These are phyloP conservation scores for Pseudogymnoascus sp. DNA, from an alignment of 2,329 filamentous ascomycete genomes.

Conservation along the genomic window DNA sequence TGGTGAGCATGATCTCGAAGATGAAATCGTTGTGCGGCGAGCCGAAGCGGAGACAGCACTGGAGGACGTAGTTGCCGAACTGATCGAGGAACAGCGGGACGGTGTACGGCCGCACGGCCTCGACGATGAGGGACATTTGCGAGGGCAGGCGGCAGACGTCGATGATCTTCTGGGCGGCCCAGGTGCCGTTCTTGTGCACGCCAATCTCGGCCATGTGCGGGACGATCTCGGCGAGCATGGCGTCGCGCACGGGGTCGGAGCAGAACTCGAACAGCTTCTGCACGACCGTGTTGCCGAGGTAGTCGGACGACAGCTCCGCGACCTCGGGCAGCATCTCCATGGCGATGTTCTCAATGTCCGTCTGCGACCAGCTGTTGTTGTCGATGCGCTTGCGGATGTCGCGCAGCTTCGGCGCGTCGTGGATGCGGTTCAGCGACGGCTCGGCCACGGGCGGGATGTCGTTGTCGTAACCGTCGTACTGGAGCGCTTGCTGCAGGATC, in stretches of 20 bases:
- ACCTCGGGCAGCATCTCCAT: constrained; percentile 94
- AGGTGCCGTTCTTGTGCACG: constrained; percentile 98
- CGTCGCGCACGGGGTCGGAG: constrained; percentile 80
- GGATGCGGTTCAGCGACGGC: constrained; percentile 76
- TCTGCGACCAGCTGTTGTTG: constrained; percentile 76
- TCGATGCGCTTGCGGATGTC: constrained; percentile 98
- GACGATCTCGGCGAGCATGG: constrained; percentile 80
- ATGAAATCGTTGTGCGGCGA: constrained; percentile 90
- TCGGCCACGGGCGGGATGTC: constrained; percentile 89
- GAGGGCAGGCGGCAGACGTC: constrained; percentile 80
- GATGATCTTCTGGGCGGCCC: constrained; percentile 99
- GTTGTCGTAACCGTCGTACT: constrained; percentile 60
- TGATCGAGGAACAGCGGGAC: constrained; percentile 92
- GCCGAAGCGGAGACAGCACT: constrained; percentile 90
- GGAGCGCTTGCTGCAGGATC: constrained; percentile 68
- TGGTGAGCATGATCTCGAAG: constrained; percentile 91
- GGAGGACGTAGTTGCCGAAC: constrained; percentile 96
- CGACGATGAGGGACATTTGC: constrained; percentile 78
- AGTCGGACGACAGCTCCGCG: constrained; percentile 88
- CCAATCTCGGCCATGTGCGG: constrained; percentile 94
- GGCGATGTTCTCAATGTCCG: constrained; percentile 88
- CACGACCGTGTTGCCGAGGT: constrained; percentile 97
- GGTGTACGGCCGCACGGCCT: constrained; percentile 76
- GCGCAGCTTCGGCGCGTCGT: constrained; percentile 87
- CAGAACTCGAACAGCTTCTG: constrained; percentile 98